Evolutionary conservation across 2,329 filamentous ascomycete genomes (phyloP).

Genomic region (Whalleya microplaca): DNA sequence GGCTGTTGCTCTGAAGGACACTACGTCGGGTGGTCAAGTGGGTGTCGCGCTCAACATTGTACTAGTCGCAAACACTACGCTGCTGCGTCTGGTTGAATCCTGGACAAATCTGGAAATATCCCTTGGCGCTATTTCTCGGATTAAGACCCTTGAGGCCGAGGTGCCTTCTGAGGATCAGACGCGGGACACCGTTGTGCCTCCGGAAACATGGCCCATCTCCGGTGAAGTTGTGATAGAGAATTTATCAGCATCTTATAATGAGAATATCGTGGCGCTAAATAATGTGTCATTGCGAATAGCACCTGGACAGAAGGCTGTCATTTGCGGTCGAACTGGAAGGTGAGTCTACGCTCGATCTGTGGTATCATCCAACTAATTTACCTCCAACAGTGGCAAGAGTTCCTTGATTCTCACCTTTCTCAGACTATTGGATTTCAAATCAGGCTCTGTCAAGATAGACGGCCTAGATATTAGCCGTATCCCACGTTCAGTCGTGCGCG

Average conservation of each 20-base stretch:
- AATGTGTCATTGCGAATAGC: no score
- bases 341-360: slow-evolving; percentile 20
- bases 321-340: slow-evolving; percentile 59
- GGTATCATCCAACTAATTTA: background rate
- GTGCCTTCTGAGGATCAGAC: slow-evolving; percentile 25
- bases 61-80: slow-evolving; percentile 40
- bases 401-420: slow-evolving; percentile 24
- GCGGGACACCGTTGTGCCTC: background rate
- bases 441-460: slow-evolving; percentile 36
- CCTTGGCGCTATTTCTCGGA: slow-evolving; percentile 39
- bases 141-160: slow-evolving; percentile 35
- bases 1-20: slow-evolving; percentile 27
- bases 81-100: slow-evolving; percentile 37
- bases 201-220: slow-evolving; percentile 37
- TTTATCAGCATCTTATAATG: no score
- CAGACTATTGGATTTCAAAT: slow-evolving; percentile 31
- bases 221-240: no score
- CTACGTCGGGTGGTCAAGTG: slow-evolving; percentile 34
- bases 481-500: slow-evolving; percentile 28
- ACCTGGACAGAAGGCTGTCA: slow-evolving; percentile 51
- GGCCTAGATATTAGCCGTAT: slow-evolving; percentile 33
- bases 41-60: slow-evolving; percentile 43
- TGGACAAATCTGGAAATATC: slow-evolving; percentile 43
- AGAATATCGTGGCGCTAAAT: no score
- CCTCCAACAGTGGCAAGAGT: slow-evolving; percentile 43